Evolutionary conservation across 2,329 filamentous ascomycete species (phyloP), one percentile per base, ranked within the genome.

Genomic region (Ophiostoma tasmaniense): DNA sequence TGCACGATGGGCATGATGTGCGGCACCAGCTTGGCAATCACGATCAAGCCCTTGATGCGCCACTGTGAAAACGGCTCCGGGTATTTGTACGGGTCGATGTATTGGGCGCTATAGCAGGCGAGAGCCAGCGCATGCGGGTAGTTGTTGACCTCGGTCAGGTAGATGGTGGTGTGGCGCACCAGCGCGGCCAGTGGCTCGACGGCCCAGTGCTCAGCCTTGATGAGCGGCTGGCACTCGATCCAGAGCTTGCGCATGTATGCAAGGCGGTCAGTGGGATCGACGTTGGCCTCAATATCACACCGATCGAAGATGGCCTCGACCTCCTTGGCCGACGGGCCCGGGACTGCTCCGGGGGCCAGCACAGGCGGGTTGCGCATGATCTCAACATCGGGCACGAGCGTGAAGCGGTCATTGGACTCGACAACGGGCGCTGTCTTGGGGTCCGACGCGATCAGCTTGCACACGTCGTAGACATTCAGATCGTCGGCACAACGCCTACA

Each of bases 381-480:
- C 3, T 74, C 70, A 1, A 80, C 66, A 70, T 83, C 78, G 2
- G 81, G 78, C 20, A 80, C 77, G 22, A 86, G 73, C 69, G 82
- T 84, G 72, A 80, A 76, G 30, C 30, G 25, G 0, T 73, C 73
- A 74, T 85, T 84, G 68, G 84, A 77, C 7, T 77, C 72, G 11
- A 83, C 73, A 68, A 77, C 73, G 2, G 81, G 79, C 22, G 11
- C 14, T n/a, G 64, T 65, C 64, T 42, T 28, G 30, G 66, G 50
- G 8, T 20, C 11, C 11, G 45, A 11, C 11, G 66, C 33, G 14
- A 79, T 82, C 2, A 52, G 66, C 67, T 79, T 76, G 74, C 80
- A 83, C 39, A 83, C 81, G 69, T 86, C 79, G 72, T 87, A 87
- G 62, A 85, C 79, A 69, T 84, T 82, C 28, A 87, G 76, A 72